phyloP scores from a whole-genome alignment of 108 stramenopile species.

The Pseudonitzschia pungens region DNA sequence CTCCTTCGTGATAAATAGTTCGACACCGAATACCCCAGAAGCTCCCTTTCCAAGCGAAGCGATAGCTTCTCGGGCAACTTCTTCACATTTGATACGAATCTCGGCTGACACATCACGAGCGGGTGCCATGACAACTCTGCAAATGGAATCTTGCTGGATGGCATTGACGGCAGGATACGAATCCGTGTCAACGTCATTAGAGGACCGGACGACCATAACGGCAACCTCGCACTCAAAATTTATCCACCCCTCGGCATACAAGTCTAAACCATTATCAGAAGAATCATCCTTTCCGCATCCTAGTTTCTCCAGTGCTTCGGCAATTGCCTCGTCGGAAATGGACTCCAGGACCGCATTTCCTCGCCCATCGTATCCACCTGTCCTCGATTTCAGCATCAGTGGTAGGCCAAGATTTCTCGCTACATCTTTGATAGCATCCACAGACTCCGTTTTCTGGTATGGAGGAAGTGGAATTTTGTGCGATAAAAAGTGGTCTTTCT shows the following conservation, averaged over 20 bases:
- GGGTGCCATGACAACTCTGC: conserved; percentile 90
- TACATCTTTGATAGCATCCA: conserved; percentile 67
- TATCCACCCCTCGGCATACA: conserved; percentile 97
- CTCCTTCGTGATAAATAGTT: conserved; percentile 85
- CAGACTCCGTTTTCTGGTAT: conserved; percentile 55
- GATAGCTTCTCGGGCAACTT: conserved; percentile 72
- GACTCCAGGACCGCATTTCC: conserved; percentile 91
- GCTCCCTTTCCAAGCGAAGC: conserved; percentile 82
- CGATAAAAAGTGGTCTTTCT: conserved; percentile 89
- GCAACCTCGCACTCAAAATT: conserved; percentile 92
- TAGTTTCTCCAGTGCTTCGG: conserved; percentile 53
- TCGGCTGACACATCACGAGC: conserved; percentile 63
- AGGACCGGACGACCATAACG: conserved; percentile 93
- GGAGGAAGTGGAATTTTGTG: conserved; percentile 75
- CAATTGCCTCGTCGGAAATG: conserved; percentile 55
- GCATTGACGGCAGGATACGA: conserved; percentile 96
- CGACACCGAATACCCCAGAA: conserved; percentile 95
- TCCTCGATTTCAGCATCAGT: conserved; percentile 94
- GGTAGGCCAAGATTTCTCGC: conserved; percentile 83
- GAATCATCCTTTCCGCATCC: conserved; percentile 36
- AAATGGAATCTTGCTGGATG: conserved; percentile 94
- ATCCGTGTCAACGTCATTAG: conserved; percentile 52
- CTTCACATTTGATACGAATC: conserved; percentile 63
- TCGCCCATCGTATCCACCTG: conserved; percentile 95
- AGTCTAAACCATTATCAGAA: conserved; percentile 32